Evolutionary conservation across 2,329 filamentous ascomycete genomes (phyloP), one percentile per base, ranked within the genome.

Genomic region (Uncinocarpus reesii): DNA sequence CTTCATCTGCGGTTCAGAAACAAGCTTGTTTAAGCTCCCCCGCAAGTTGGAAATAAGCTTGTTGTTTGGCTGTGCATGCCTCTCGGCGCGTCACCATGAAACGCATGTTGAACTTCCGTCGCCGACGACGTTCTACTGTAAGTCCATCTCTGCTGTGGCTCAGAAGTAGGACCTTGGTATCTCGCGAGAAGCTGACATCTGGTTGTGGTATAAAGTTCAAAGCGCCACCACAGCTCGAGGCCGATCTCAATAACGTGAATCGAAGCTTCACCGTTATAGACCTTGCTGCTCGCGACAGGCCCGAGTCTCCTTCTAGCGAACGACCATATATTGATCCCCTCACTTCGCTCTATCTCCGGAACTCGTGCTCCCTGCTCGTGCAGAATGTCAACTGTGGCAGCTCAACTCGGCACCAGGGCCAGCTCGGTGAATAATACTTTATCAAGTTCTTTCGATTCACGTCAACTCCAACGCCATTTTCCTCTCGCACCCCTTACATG

Each of bases 241-340:
- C 21, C 3, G 18, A 10, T 4, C 8, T 23, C 23, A 35, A 31
- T 40, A 16, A 21, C 8, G 11, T 26, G 24, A 40, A 35, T 16
- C 36, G 45, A 15, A 47, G 45, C 34, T 47, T 47, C 24, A 47
- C 18, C 20, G 26, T 47, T 20, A 34, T 47, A 21, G 11, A 40
- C 28, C 26, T 36, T 7, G 6, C 16, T 18, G 24, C 24, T 24
- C 26, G 2, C 20, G 16, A 24, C 26, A 23, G 20, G 28, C 45
- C 50, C 7, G 50, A 42, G 2, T 37, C 50, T 2, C 41, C 46
- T 21, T 4, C 26, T 31, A 38, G 26, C 10, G 42, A 47, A 8
- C 29, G 36, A 35, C 50, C 26, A 5, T 40, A 49, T 10, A 32
- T 52, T 24, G 50, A 52, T 21, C 50, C 50, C 15, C 36, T 47